phyloP scores from a whole-genome alignment of 1,284 basidiomycete species.

The Fomitiporia mediterranea region DNA sequence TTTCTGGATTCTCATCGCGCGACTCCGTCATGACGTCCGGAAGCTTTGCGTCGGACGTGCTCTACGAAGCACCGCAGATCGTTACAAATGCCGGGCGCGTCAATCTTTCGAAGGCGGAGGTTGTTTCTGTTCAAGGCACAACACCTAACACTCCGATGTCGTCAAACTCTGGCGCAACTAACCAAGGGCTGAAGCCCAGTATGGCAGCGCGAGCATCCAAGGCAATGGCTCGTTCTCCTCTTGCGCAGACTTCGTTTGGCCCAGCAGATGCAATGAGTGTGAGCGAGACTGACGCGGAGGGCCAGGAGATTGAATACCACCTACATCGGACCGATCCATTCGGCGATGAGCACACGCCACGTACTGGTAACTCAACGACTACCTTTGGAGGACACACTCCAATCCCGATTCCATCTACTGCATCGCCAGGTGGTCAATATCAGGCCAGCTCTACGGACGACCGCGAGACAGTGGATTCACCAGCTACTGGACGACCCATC shows the following conservation, averaged over 20 bases:
- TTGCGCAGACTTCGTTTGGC: slow-evolving; percentile 69
- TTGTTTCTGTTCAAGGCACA: slow-evolving; percentile 57
- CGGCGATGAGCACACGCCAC: slow-evolving; percentile 50
- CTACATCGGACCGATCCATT: slow-evolving; percentile 55
- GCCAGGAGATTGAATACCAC: slow-evolving; percentile 22
- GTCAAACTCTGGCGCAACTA: slow-evolving; percentile 17
- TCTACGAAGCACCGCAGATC: slow-evolving; percentile 77
- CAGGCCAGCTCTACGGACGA: not conserved
- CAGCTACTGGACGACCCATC: slow-evolving; percentile 39
- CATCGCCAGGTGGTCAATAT: slow-evolving; percentile 6
- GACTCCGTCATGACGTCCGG: slow-evolving; percentile 69
- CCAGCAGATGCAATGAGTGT: slow-evolving; percentile 51
- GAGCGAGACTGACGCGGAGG: slow-evolving; percentile 36
- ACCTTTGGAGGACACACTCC: slow-evolving; percentile 37
- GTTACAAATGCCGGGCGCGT: slow-evolving; percentile 62
- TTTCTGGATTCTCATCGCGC: slow-evolving; percentile 49
- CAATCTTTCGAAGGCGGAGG: slow-evolving; percentile 72
- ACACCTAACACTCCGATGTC: slow-evolving; percentile 31
- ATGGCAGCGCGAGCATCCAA: slow-evolving; percentile 36
- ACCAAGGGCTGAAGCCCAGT: slow-evolving; percentile 32
- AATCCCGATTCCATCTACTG: slow-evolving; percentile 15
- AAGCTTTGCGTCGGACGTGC: slow-evolving; percentile 70
- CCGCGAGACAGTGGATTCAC: not conserved
- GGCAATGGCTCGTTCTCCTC: slow-evolving; percentile 50
- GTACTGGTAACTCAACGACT: slow-evolving; percentile 36